A percentile compares a stretch with the other conserved stretches of the same genome.
Evolutionary conservation across 192 early-diverging fungal species (phyloP).

Genomic region (Rhizoclosmatium sp.): DNA sequence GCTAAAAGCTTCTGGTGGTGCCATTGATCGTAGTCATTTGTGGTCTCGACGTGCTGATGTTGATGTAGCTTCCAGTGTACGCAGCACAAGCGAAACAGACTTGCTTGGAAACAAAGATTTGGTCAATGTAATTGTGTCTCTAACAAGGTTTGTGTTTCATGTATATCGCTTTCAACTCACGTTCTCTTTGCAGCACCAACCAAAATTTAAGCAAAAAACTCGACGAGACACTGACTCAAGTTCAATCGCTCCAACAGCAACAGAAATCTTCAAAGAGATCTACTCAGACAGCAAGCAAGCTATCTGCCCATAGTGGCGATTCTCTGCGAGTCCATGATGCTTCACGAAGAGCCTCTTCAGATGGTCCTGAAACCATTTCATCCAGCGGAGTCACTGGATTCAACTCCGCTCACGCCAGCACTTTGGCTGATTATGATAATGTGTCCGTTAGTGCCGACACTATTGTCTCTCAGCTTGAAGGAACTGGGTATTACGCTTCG

Average conservation of each 20-base stretch:
- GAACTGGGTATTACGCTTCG: slow-evolving; percentile 1
- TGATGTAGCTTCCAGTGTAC: not conserved
- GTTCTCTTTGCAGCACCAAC: slow-evolving; percentile 32
- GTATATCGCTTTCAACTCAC: not conserved
- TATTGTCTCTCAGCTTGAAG: not conserved
- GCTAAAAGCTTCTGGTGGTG: slow-evolving; percentile 16
- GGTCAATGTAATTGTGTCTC: slow-evolving; percentile 37
- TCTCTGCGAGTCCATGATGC: not conserved
- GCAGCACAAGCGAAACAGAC: slow-evolving; percentile 21
- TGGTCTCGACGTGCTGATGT: slow-evolving; percentile 20
- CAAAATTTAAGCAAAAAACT: slow-evolving; percentile 40
- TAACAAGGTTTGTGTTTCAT: slow-evolving; percentile 26
- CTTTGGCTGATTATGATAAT: slow-evolving; percentile 1
- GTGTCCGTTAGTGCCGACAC: slow-evolving; percentile 16
- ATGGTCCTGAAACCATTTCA: slow-evolving; percentile 11
- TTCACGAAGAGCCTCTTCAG: not conserved
- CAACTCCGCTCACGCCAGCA: slow-evolving; percentile 1
- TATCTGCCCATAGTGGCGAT: not conserved
- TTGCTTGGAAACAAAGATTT: slow-evolving; percentile 29
- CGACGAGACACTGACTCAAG: slow-evolving; percentile 32
- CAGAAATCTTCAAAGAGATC: not conserved
- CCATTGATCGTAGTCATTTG: slow-evolving; percentile 14
- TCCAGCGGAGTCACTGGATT: slow-evolving; percentile 13
- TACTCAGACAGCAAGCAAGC: not conserved
- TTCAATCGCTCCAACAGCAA: slow-evolving; percentile 19